These are phyloP conservation scores for Komagataella populi DNA, from an alignment of 805 yeast genomes.

Conservation along the genomic window DNA sequence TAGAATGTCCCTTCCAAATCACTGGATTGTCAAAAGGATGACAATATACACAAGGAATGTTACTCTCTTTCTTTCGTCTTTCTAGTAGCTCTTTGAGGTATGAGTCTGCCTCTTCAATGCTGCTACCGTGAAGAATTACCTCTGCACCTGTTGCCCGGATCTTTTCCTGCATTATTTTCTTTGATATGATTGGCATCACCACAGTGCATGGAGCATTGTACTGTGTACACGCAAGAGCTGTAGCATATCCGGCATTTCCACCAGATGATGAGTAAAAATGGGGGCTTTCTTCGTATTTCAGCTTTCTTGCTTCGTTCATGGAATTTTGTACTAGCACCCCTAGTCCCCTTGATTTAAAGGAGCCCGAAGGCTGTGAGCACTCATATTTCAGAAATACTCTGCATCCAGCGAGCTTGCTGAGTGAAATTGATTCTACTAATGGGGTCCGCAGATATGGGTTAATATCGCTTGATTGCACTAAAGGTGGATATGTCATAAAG, in stretches of 20 bases:
- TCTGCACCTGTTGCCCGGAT: slow-evolving; percentile 35
- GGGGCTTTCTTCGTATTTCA: slow-evolving; percentile 13
- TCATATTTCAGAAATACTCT: slow-evolving; percentile 25
- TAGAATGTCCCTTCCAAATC: slow-evolving; percentile 43
- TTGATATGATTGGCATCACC: slow-evolving; percentile 41
- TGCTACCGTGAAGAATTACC: slow-evolving; percentile 29
- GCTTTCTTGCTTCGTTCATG: slow-evolving; percentile 14
- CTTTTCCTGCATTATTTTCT: slow-evolving; percentile 27
- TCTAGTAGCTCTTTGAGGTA: slow-evolving; percentile 20
- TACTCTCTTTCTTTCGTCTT: slow-evolving; percentile 5
- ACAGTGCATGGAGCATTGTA: slow-evolving; percentile 37
- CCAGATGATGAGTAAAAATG: slow-evolving; percentile 39
- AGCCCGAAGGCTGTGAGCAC: slow-evolving; percentile 40
- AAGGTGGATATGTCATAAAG: neutral
- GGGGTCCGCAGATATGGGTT: slow-evolving; percentile 4
- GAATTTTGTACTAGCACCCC: slow-evolving; percentile 29
- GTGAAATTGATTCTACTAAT: slow-evolving; percentile 4
- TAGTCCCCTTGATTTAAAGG: slow-evolving; percentile 43
- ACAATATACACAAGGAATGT: slow-evolving; percentile 28
- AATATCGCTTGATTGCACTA: neutral
- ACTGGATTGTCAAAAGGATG: slow-evolving; percentile 39
- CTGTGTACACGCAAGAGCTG: slow-evolving; percentile 29
- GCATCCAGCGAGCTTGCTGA: slow-evolving; percentile 1
- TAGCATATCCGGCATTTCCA: slow-evolving; percentile 44
- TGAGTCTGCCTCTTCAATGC: slow-evolving; percentile 38